phyloP scores from a whole-genome alignment of 148 eudicot species.

The Diospyros kaki region DNA sequence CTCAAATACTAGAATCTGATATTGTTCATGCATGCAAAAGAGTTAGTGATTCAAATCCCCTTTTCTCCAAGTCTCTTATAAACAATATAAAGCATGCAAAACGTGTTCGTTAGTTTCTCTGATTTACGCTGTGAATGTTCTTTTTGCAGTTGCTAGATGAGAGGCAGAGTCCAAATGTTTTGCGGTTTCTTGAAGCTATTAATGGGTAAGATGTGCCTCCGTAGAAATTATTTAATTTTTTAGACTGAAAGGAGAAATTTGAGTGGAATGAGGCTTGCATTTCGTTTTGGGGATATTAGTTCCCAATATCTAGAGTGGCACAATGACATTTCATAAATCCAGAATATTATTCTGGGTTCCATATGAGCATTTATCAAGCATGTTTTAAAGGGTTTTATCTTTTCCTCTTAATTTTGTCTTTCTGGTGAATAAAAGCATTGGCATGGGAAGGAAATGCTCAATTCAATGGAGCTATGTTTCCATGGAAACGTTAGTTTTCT shows the following conservation, averaged over 20 bases:
- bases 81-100: no score
- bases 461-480: neutral
- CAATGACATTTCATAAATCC: neutral
- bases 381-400: neutral
- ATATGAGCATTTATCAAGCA: neutral
- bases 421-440: neutral
- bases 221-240: neutral
- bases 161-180: conserved; percentile 64
- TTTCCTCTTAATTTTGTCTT: neutral
- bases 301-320: neutral
- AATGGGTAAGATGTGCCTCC: conserved; percentile 45
- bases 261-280: neutral
- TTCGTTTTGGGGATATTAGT: neutral
- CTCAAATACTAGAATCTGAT: conserved; percentile 71
- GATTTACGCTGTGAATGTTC: conserved; percentile 8
- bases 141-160: conserved; percentile 69
- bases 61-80: neutral
- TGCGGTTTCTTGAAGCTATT: conserved; percentile 78
- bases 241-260: neutral
- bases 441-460: neutral
- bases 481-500: neutral
- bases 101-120: neutral
- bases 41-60: conserved; percentile 38
- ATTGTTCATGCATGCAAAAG: conserved; percentile 68
- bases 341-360: neutral